Base-by-base conservation (phyloP, 331 rosid genomes). In the Pyracantha coccinea region DNA sequence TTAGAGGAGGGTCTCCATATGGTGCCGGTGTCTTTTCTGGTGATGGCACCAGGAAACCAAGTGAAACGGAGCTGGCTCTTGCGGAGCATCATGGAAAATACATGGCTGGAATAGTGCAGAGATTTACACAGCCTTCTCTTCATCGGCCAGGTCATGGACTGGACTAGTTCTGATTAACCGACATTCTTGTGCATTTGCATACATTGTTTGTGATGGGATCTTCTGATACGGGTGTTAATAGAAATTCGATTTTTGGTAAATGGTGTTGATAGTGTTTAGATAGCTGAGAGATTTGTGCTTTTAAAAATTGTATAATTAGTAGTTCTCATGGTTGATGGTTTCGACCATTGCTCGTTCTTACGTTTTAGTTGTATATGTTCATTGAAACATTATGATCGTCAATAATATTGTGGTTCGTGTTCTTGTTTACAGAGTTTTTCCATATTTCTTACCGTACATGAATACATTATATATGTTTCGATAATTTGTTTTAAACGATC, bases 31-130 rank as follows among this genome's bases (percentile, higher is more conserved):
- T 80, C 24, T 80, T 79, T 50, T 86, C 98, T 47, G 97, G 96
- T 1, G 97, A 93, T 81, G 92, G 97, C 54, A 82, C 92, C n/a
- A 89, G 95, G 72, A 81, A 84, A 68, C 85, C 92, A 7, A 82
- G 75, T 85, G 82, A 89, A 64, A 62, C 77, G 9, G 97, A 93
- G 79, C 72, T 90, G 57, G 85, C 88, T 35, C 85, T 90, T 8
- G 98, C 98, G 7, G 85, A 86, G 78, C 89, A 90, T 88, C 98
- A 93, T 61, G 98, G 97, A 35, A 87, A 62, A 47, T 71, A 90
- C 86, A 89, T 92, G 98, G 96, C 98, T 19, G 98, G 96, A 50
- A 87, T 55, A 4, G 92, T 93, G 67, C 88, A 84, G 77, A 88
- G 81, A 80, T 80, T 88, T 35, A 77, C 77, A 32, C 71, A 66